Percentiles rank a stretch among this genome's conserved stretches.
Conservation (phyloP, 2,329 filamentous ascomycete species). For the Meredithiella fracta region DNA sequence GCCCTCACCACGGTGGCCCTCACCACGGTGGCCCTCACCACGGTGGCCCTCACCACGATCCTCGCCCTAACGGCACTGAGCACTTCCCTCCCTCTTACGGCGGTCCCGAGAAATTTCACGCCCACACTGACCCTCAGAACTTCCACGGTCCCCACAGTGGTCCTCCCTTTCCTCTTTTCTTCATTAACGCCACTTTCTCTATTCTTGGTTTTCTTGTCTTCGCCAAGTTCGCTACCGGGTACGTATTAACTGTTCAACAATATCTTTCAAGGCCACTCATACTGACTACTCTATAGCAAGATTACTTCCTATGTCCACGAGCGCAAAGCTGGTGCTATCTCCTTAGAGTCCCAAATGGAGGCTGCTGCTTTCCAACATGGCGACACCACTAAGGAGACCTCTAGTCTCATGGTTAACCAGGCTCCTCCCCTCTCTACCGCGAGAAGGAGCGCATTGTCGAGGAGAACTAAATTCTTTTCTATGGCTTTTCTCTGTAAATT, state of each 20-base stretch:
- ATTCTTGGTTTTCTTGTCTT: conserved; percentile 6
- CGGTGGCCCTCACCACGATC: background rate
- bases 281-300: background rate
- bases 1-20: conserved; percentile 1
- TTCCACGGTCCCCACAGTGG: background rate
- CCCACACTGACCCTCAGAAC: background rate
- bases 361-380: too few species aligned
- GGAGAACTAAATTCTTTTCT: background rate
- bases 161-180: conserved; percentile 1
- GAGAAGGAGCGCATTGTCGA: background rate
- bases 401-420: conserved; percentile 3
- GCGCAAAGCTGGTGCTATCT: background rate
- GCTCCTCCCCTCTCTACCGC: conserved; percentile 4
- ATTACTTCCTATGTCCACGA: background rate
- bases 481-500: too few species aligned
- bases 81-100: background rate
- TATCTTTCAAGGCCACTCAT: background rate
- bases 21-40: background rate
- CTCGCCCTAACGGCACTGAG: background rate
- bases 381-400: background rate
- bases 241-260: background rate
- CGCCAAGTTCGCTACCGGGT: conserved; percentile 3
- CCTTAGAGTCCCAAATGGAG: too few species aligned
- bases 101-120: background rate
- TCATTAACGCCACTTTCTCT: conserved; percentile 8